phyloP scores from a whole-genome alignment of 2,329 filamentous ascomycete genomes.

The Colletotrichum camelliae region DNA sequence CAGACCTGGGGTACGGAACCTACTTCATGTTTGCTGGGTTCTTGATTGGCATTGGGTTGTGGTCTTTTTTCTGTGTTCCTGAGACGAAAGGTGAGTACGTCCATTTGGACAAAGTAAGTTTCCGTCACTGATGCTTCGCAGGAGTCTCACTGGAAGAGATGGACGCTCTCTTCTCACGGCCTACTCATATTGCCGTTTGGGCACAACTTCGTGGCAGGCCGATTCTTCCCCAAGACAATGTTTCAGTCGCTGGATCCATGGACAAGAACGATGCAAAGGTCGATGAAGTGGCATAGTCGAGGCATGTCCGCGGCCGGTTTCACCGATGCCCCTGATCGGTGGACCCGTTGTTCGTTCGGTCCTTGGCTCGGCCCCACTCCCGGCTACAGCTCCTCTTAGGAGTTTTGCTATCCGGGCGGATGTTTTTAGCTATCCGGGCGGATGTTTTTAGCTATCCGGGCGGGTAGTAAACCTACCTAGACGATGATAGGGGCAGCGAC shows the following conservation, averaged over 20 bases:
- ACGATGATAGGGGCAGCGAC: no score
- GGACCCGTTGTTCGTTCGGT: not conserved
- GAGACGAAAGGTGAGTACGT: constrained; percentile 49
- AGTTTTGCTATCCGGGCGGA: no score
- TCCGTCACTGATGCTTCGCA: not conserved
- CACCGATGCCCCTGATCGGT: not conserved
- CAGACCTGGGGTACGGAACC: constrained; percentile 49
- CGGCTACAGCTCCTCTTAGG: not conserved
- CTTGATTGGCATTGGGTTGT: constrained; percentile 49
- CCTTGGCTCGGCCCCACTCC: not conserved
- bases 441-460: no score
- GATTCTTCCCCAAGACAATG: not conserved
- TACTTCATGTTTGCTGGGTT: constrained; percentile 58
- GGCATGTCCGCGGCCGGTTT: fast-evolving
- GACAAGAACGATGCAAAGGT: not conserved
- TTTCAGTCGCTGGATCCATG: not conserved
- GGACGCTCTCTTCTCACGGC: constrained; percentile 37
- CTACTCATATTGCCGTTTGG: constrained; percentile 35
- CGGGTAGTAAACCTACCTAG: no score
- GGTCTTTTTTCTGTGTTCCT: constrained; percentile 54
- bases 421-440: no score
- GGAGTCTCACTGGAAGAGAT: constrained; percentile 52
- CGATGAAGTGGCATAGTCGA: not conserved
- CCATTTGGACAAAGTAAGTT: not conserved
- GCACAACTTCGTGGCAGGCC: constrained; percentile 20